phyloP scores from a whole-genome alignment of 129 eudicot species.

The Oenanthe sinensis region DNA sequence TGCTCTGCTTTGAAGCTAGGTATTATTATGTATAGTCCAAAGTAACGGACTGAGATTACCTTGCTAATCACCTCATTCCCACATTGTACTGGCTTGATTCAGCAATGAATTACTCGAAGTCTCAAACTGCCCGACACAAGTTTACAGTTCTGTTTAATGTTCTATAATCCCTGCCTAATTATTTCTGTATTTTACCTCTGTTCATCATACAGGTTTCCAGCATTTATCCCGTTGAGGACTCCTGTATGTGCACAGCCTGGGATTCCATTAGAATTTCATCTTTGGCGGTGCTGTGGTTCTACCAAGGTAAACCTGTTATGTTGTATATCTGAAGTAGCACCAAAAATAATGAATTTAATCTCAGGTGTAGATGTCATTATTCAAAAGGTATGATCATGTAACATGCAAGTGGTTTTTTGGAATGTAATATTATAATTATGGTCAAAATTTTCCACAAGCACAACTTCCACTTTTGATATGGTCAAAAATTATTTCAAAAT shows the following conservation, averaged over 20 bases:
- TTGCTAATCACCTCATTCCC: neutral
- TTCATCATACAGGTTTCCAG: conserved; percentile 66
- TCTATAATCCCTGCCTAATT: neutral
- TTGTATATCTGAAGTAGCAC: neutral
- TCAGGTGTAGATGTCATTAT: neutral
- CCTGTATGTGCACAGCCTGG: conserved; percentile 60
- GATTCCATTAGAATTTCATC: conserved; percentile 57
- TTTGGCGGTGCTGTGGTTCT: conserved; percentile 94
- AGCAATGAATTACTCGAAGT: neutral
- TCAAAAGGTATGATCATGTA: neutral
- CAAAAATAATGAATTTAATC: neutral
- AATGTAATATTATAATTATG: neutral
- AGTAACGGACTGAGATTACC: neutral
- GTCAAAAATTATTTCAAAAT: too few species aligned
- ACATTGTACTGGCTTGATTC: neutral
- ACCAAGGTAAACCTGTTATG: conserved; percentile 51
- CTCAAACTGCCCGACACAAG: neutral
- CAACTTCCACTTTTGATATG: too few species aligned
- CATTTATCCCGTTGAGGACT: conserved; percentile 76
- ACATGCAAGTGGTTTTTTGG: neutral
- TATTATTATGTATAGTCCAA: neutral
- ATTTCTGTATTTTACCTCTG: neutral
- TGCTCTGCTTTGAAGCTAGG: neutral
- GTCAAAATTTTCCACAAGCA: too few species aligned
- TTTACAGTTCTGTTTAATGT: neutral